These are phyloP conservation scores for Diutina scorzettiae DNA, from an alignment of 1,139 yeast species.

Conservation along the genomic window DNA sequence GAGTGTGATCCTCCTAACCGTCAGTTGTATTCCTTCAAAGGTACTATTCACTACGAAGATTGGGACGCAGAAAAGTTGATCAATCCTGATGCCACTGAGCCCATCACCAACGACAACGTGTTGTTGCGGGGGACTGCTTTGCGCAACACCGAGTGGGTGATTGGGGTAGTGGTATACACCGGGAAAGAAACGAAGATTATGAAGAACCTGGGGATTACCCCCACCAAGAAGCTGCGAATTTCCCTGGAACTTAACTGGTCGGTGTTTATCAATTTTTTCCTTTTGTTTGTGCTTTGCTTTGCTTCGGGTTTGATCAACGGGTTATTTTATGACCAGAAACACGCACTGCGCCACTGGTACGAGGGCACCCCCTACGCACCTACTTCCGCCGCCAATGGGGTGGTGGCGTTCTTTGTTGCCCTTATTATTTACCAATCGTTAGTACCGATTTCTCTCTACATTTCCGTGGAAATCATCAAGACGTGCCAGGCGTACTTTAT, in stretches of 20 bases:
- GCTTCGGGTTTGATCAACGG: slow-evolving; percentile 80
- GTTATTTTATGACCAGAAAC: slow-evolving; percentile 40
- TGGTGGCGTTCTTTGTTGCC: slow-evolving; percentile 78
- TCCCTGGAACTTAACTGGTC: slow-evolving; percentile 74
- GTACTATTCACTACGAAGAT: slow-evolving; percentile 58
- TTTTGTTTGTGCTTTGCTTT: slow-evolving; percentile 70
- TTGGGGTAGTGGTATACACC: slow-evolving; percentile 81
- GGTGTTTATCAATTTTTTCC: slow-evolving; percentile 63
- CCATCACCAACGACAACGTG: slow-evolving; percentile 69
- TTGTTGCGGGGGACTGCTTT: slow-evolving; percentile 84
- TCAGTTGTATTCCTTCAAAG: slow-evolving; percentile 74
- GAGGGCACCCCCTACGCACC: slow-evolving; percentile 34
- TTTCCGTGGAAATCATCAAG: slow-evolving; percentile 89
- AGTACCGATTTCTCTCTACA: slow-evolving; percentile 91
- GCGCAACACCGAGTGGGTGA: slow-evolving; percentile 87
- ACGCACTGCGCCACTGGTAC: slow-evolving; percentile 53
- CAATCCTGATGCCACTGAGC: slow-evolving; percentile 46
- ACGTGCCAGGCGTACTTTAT: slow-evolving; percentile 92
- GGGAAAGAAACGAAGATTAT: slow-evolving; percentile 88
- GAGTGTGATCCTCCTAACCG: slow-evolving; percentile 90
- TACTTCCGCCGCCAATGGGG: slow-evolving; percentile 66
- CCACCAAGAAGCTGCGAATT: slow-evolving; percentile 76
- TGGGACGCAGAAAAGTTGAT: slow-evolving; percentile 22
- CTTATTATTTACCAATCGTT: slow-evolving; percentile 81
- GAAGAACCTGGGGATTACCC: slow-evolving; percentile 88